These are phyloP conservation scores for Dictyostelium purpureum DNA, from an alignment of 78 protist genomes.

Conservation along the genomic window DNA sequence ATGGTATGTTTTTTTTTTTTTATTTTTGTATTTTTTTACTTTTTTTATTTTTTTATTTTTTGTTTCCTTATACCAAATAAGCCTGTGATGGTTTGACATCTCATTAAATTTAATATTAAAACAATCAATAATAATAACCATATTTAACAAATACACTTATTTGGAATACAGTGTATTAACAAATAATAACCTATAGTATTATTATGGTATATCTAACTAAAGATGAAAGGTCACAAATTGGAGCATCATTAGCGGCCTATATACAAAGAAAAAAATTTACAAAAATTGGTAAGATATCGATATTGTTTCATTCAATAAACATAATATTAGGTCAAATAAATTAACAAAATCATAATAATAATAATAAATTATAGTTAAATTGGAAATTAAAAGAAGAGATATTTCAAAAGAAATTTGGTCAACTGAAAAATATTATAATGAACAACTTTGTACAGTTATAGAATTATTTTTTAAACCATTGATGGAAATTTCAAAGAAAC, in stretches of 20 bases:
- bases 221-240: not conserved
- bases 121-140: too few species aligned
- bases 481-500: not conserved
- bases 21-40: too few species aligned
- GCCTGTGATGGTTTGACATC: too few species aligned
- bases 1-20: too few species aligned
- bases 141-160: too few species aligned
- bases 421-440: constrained; percentile 62
- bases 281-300: not conserved
- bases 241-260: not conserved
- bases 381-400: constrained; percentile 33
- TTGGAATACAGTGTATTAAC: too few species aligned
- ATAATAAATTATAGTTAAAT: not conserved
- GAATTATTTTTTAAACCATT: constrained; percentile 41
- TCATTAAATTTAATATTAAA: too few species aligned
- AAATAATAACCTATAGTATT: too few species aligned
- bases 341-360: too few species aligned
- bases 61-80: too few species aligned
- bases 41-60: too few species aligned
- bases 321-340: not conserved
- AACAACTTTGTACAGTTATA: constrained; percentile 15
- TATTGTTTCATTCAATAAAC: not conserved
- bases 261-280: not conserved
- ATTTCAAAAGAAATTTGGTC: constrained; percentile 52
- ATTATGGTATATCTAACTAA: not conserved